Evolutionary conservation across 306 rosid species (phyloP), one percentile per base, ranked within the genome.

Genomic region (Citrullus amarus): DNA sequence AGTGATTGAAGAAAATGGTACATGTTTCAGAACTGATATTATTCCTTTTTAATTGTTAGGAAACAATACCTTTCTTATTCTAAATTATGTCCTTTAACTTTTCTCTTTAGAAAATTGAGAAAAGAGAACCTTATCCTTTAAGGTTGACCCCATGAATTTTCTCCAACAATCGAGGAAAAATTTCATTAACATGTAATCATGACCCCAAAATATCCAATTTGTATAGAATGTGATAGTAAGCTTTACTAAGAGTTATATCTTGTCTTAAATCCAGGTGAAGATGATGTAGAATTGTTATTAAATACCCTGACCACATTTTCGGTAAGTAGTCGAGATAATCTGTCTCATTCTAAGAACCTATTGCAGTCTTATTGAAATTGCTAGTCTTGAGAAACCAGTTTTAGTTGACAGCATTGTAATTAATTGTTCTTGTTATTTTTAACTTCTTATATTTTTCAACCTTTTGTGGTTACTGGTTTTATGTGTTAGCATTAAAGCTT

Each of bases 1-100:
- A 87, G 97, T 85, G 71, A 88, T 95, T 54, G 81, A 83, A 81
- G 93, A 92, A 83, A 95, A 92, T 77, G 98, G 98, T 95, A 89
- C 61, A 8, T 30, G 22, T 3, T 32, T 63, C 70, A 61, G 39
- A 61, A 61, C 39, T 61, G 17, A 61, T 30, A 61, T 25, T 22
- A 28, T 22, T 71, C 56, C 16, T 46, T 71, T 62, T 44, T 48
- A 44, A 71, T 25, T 71, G 39, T 70, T 46, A 14, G 76, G 54
- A 68, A 22, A 46, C 41, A 22, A 8, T 48, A 15, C 58, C 20
- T 70, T 70, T 48, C 20, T 70, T n/a, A 48, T 48, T 39, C 36
- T 71, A 22, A 71, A 71, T 12, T 71, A 22, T 10, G 15, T 41
- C 44, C n/a, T 70, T 70, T 13, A 70, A 55, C 56, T 22, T 13